Evolutionary conservation across 495 filamentous ascomycete species (phyloP), one percentile per base, ranked within the genome.

Genomic region (Cairneyella variabilis): DNA sequence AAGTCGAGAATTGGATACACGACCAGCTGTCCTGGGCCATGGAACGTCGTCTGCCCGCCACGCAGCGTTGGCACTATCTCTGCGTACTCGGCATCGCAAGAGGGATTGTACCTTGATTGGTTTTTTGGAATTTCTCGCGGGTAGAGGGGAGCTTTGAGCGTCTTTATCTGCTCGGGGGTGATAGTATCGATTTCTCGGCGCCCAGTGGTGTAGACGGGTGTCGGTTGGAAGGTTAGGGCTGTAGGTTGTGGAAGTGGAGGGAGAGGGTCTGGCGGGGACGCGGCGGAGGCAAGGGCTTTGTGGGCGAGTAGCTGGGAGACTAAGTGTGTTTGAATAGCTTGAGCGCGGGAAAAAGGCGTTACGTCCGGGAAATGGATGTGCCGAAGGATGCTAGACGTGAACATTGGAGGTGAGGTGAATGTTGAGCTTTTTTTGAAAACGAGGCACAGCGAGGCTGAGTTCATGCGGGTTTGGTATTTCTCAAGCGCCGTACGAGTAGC

Each of bases 21-120:
- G 21, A 96, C 88, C 54, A 92, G 70, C 65, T 98, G 93, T 0
- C 93, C 93, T 0, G 93, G 93, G 0, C 93, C 93, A 64, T 98
- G 93, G 73, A 95, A 98, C 3, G 93, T 97, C 0, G 88, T 91
- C 53, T 93, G 88, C 0, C 93, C 93, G 57, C 93, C 93, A 40
- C 93, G 84, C 7, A 84, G 78, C 5, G 90, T 84, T 48, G 83
- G 75, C 34, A 80, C 65, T 59, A 95, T 77, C 17, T 83, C 78
- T 17, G 89, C 87, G 14, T 72, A 11, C 22, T 50, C 21, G 7
- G 42, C 28, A 26, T 17, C 32, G n/a, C n/a, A n/a, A n/a, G n/a
- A n/a, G n/a, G n/a, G n/a, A n/a, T n/a, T n/a, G n/a, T n/a, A n/a
- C n/a, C n/a, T n/a, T n/a, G n/a, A n/a, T 16, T 42, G 17, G 20